A percentile compares a stretch with the other conserved stretches of the same genome.
phyloP scores from a whole-genome alignment of 495 filamentous ascomycete genomes.

The Xylaria scruposa region DNA sequence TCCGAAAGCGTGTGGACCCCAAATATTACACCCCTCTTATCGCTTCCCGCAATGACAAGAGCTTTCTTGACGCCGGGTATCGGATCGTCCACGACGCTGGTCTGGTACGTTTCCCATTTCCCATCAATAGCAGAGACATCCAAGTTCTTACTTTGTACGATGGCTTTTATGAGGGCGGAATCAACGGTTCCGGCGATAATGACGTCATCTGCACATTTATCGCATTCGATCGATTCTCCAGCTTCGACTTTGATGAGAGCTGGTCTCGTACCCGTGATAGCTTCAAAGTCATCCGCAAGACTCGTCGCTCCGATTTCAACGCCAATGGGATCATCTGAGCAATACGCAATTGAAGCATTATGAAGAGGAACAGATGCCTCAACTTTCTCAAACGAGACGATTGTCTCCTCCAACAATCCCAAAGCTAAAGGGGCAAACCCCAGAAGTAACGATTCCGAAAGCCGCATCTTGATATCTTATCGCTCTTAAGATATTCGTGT shows the following conservation, averaged over 20 bases:
- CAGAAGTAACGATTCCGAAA: neutral
- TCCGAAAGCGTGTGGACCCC: constrained; percentile 69
- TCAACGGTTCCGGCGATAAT: constrained; percentile 18
- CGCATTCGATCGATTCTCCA: neutral
- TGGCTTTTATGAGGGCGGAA: constrained; percentile 1
- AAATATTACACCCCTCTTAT: constrained; percentile 67
- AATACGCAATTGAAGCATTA: constrained; percentile 46
- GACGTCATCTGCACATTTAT: constrained; percentile 2
- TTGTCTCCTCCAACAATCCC: constrained; percentile 34
- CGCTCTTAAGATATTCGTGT: neutral
- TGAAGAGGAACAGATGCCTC: constrained; percentile 35
- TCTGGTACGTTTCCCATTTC: constrained; percentile 68
- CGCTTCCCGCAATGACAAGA: constrained; percentile 66
- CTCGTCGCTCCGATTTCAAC: constrained; percentile 64
- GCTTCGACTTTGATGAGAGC: constrained; percentile 5
- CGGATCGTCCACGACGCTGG: constrained; percentile 56
- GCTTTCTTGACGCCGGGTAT: constrained; percentile 53
- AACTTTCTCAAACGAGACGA: constrained; percentile 37
- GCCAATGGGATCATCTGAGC: constrained; percentile 59
- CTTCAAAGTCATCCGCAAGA: constrained; percentile 63
- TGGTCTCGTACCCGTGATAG: constrained; percentile 52
- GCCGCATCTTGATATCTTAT: constrained; percentile 8
- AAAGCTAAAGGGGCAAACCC: neutral
- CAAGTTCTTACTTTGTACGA: constrained; percentile 39
- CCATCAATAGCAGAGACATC: constrained; percentile 55